A percentile compares a stretch with the other conserved stretches of the same genome.
phyloP scores from a whole-genome alignment of 2,329 filamentous ascomycete genomes.

The Calonectria pseudoturangicola region DNA sequence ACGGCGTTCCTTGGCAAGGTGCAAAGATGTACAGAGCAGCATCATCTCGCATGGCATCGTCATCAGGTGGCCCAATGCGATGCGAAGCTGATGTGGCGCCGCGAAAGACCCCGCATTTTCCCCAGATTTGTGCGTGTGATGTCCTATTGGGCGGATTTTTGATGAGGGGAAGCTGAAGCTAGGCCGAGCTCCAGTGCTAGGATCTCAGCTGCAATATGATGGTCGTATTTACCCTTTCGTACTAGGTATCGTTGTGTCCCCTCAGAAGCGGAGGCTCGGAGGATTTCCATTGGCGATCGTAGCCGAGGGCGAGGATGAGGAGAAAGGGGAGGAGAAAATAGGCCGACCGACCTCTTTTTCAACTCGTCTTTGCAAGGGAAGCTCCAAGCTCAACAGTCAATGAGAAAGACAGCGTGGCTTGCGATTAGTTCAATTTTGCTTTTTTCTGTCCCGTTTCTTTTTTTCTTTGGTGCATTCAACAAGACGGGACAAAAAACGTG shows the following conservation, averaged over 20 bases:
- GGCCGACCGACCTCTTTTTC: background rate
- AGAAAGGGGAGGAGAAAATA: background rate
- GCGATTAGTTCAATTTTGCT: background rate
- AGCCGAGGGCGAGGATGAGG: conserved; percentile 46
- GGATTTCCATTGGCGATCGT: conserved; percentile 44
- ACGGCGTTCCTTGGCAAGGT: background rate
- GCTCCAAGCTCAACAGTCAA: background rate
- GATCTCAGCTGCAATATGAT: background rate
- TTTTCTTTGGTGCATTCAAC: background rate
- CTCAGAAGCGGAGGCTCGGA: conserved; percentile 39
- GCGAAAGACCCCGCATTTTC: conserved; percentile 52
- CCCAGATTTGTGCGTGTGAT: conserved; percentile 47
- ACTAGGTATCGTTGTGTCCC: background rate
- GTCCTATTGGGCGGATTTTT: conserved; percentile 44
- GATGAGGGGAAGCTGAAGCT: conserved; percentile 45
- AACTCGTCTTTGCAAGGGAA: no score
- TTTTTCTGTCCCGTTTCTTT: background rate
- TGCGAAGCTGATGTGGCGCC: background rate
- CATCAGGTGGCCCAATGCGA: conserved; percentile 10
- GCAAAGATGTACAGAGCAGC: no score
- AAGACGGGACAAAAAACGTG: background rate
- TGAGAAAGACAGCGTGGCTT: background rate
- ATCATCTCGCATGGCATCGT: background rate
- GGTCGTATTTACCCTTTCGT: conserved; percentile 20
- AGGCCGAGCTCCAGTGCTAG: conserved; percentile 8